Evolutionary conservation across 1,284 basidiomycete species (phyloP).

Genomic region (Caloboletus inedulis): DNA sequence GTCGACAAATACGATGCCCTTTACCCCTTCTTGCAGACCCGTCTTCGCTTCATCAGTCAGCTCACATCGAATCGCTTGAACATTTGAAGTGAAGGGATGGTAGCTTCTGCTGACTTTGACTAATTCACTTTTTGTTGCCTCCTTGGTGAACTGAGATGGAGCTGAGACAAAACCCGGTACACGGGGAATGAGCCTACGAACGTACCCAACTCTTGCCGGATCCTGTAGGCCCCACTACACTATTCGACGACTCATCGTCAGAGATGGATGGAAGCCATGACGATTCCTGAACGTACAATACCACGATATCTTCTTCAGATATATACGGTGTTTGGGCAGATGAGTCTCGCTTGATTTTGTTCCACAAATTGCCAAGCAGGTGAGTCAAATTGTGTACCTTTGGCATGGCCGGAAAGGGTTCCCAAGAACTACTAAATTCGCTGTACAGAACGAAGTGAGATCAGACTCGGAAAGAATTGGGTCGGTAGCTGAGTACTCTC

Average conservation of each 20-base stretch:
- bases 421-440: neutral
- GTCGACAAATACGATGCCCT: constrained; percentile 21
- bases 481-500: neutral
- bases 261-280: neutral
- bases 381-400: neutral
- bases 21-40: neutral
- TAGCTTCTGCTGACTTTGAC: constrained; percentile 8
- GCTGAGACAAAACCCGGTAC: neutral
- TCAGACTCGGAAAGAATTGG: neutral
- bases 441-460: neutral
- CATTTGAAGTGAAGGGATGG: constrained; percentile 14
- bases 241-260: constrained; percentile 5
- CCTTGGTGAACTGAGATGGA: constrained; percentile 13
- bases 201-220: constrained; percentile 28
- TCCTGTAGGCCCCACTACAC: constrained; percentile 23
- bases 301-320: constrained; percentile 17
- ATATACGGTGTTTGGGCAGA: constrained; percentile 1
- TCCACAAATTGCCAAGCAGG: constrained; percentile 1
- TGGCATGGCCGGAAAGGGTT: neutral
- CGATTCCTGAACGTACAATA: constrained; percentile 15
- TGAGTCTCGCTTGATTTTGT: constrained; percentile 12
- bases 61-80: constrained; percentile 21
- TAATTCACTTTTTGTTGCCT: constrained; percentile 9
- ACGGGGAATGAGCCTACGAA: neutral
- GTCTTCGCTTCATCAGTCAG: constrained; percentile 16